phyloP scores from a whole-genome alignment of 371 early-diverging fungal species.

The Smittium mucronatum region DNA sequence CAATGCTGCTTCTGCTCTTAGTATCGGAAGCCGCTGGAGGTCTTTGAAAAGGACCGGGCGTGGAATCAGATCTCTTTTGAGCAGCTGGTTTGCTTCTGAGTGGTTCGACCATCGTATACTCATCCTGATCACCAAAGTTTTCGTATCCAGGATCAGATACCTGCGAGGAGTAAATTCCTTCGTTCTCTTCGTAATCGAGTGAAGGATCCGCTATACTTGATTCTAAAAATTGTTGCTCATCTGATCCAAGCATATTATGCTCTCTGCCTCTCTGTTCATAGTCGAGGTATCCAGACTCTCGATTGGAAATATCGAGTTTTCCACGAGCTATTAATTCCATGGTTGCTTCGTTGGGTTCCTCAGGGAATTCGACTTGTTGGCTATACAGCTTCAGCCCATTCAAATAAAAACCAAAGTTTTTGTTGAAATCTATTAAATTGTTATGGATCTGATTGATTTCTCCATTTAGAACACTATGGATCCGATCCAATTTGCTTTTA shows the following conservation, averaged over 20 bases:
- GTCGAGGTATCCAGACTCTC: neutral
- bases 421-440: slow-evolving; percentile 24
- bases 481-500: neutral
- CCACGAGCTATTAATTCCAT: slow-evolving; percentile 14
- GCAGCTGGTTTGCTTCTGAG: neutral
- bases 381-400: slow-evolving; percentile 28
- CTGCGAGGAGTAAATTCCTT: neutral
- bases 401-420: slow-evolving; percentile 25
- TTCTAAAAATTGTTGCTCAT: no score
- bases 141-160: neutral
- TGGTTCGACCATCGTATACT: slow-evolving; percentile 8
- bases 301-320: neutral
- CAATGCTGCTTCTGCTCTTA: slow-evolving; percentile 16
- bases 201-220: no score
- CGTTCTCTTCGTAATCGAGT: neutral
- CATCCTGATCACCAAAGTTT: neutral
- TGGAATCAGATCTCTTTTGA: neutral
- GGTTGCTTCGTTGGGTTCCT: slow-evolving; percentile 25
- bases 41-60: neutral
- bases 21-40: neutral
- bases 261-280: neutral
- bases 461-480: neutral
- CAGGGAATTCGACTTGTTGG: slow-evolving; percentile 26
- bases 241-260: neutral
- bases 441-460: slow-evolving; percentile 25